Conservation (phyloP, 2,329 filamentous ascomycete species). For the Penicillium fuscoglaucum region DNA sequence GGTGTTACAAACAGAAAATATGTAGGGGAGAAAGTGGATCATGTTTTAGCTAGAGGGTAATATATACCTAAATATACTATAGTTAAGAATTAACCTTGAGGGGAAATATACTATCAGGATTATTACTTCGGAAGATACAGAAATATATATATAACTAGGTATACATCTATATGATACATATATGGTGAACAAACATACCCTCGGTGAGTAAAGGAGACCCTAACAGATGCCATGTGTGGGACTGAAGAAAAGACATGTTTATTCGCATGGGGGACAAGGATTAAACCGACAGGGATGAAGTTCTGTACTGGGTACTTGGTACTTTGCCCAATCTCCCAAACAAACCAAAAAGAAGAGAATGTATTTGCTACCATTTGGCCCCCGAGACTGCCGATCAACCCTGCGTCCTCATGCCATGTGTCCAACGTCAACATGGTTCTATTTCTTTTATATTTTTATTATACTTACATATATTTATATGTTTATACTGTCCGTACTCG, state of each 20-base stretch:
- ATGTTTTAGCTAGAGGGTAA: slow-evolving; percentile 1
- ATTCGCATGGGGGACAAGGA: neutral
- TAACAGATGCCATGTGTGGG: neutral
- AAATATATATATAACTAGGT: too few relatives aligned
- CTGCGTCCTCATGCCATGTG: slow-evolving; percentile 21
- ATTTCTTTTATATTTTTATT: neutral
- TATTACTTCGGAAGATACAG: neutral
- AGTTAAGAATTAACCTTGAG: neutral
- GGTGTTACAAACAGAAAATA: slow-evolving; percentile 15
- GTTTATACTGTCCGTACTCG: neutral
- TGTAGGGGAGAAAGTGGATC: slow-evolving; percentile 7
- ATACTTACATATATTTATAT: too few relatives aligned
- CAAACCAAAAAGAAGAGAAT: neutral
- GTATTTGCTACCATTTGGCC: neutral
- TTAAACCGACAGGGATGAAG: neutral
- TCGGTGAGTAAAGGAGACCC: neutral
- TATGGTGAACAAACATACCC: neutral
- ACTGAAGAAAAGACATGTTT: neutral
- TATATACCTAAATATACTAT: neutral
- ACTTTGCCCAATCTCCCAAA: neutral
- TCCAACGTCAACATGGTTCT: slow-evolving; percentile 11
- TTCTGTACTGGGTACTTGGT: neutral
- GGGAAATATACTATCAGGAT: neutral
- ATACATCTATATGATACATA: neutral
- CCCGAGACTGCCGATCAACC: slow-evolving; percentile 3